Evolutionary conservation across 176 grass and related monocot genomes (phyloP).

Genomic region (Avena eriantha): DNA sequence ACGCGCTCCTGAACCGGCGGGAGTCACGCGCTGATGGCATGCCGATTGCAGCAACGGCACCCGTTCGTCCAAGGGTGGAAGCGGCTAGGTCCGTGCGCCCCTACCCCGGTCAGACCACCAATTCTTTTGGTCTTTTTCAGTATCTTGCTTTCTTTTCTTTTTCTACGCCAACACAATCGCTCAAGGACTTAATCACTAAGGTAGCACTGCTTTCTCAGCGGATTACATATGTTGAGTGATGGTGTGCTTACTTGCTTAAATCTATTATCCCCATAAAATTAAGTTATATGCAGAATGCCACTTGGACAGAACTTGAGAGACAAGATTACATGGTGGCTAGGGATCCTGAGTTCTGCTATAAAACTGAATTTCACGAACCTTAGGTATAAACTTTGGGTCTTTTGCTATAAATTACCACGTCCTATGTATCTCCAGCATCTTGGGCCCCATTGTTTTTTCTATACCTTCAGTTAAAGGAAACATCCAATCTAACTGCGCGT

Average conservation of each 20-base stretch:
- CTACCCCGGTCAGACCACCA: too few relatives aligned
- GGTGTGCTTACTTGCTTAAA: constrained; percentile 26
- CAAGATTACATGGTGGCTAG: constrained; percentile 64
- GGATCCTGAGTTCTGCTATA: constrained; percentile 74
- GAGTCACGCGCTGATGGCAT: too few relatives aligned
- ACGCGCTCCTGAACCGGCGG: too few relatives aligned
- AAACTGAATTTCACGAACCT: constrained; percentile 85
- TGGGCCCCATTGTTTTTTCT: constrained; percentile 11
- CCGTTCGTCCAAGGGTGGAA: too few relatives aligned
- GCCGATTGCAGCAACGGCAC: too few relatives aligned
- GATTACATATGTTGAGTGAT: too few relatives aligned
- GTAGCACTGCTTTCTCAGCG: too few relatives aligned
- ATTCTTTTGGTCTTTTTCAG: too few relatives aligned
- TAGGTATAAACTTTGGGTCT: constrained; percentile 52
- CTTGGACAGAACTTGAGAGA: constrained; percentile 72
- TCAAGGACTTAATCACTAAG: too few relatives aligned
- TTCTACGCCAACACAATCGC: too few relatives aligned
- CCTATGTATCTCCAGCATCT: constrained; percentile 8
- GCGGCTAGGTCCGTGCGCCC: too few relatives aligned
- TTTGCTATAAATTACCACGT: constrained; percentile 22
- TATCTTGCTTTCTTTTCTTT: too few relatives aligned
- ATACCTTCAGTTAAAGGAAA: constrained; percentile 4
- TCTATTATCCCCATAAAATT: constrained; percentile 27
- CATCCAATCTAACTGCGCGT: constrained; percentile 20
- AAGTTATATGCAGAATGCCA: constrained; percentile 49